Conservation (phyloP, 495 filamentous ascomycete genomes). For the Trichoderma asperelloides region DNA sequence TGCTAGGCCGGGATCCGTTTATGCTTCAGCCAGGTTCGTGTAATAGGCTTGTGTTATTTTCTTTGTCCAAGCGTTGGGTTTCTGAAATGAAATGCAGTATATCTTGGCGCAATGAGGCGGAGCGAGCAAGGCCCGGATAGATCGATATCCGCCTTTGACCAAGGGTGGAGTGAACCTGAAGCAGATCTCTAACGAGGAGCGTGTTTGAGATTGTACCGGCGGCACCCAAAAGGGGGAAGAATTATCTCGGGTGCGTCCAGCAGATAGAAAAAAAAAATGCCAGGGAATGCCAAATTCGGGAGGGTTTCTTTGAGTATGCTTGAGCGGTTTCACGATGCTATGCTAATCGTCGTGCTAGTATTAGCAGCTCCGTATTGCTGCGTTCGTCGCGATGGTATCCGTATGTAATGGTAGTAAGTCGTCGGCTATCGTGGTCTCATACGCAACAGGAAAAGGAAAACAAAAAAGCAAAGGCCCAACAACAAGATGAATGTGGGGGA, state of each 20-base stretch:
- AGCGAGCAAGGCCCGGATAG: not conserved
- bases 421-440: no score
- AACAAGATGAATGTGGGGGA: not conserved
- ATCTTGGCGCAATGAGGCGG: not conserved
- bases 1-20: not conserved
- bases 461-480: not conserved
- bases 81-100: no score
- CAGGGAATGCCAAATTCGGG: no score
- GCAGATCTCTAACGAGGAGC: not conserved
- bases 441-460: not conserved
- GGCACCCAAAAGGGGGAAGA: not conserved
- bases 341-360: no score
- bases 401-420: no score
- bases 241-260: no score
- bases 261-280: no score
- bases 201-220: not conserved
- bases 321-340: no score
- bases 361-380: no score
- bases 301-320: no score
- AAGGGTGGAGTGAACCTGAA: not conserved
- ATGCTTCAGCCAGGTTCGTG: not conserved
- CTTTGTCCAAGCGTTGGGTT: not conserved
- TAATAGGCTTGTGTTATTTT: not conserved
- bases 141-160: not conserved
- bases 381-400: no score